These are phyloP conservation scores for Pleurotus tuber-regium DNA, from an alignment of 768 basidiomycete species.

Conservation along the genomic window DNA sequence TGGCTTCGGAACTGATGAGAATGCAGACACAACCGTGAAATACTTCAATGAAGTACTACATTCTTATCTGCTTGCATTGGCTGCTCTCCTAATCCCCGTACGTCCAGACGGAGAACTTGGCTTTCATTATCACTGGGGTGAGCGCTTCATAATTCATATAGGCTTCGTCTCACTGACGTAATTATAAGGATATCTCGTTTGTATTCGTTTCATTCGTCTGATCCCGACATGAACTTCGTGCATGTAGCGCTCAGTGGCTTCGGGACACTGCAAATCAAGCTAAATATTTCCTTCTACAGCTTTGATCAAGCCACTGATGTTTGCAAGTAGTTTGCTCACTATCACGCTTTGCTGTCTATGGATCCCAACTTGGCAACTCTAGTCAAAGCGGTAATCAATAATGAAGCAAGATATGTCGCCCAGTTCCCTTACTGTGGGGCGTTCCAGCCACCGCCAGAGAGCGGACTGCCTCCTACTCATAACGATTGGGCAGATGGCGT, in stretches of 20 bases:
- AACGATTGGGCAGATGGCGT: slow-evolving; percentile 73
- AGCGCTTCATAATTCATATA: slow-evolving; percentile 16
- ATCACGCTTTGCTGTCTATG: slow-evolving; percentile 52
- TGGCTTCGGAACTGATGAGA: slow-evolving; percentile 1
- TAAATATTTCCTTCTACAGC: slow-evolving; percentile 6
- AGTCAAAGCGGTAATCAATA: slow-evolving; percentile 81
- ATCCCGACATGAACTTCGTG: slow-evolving; percentile 13
- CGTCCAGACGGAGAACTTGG: slow-evolving; percentile 58
- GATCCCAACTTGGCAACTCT: slow-evolving; percentile 61
- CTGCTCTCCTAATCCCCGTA: background rate
- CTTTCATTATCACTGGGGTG: slow-evolving; percentile 80
- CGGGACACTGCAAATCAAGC: slow-evolving; percentile 82
- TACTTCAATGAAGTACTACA: slow-evolving; percentile 59
- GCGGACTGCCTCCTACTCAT: slow-evolving; percentile 57
- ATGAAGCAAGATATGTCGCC: slow-evolving; percentile 70
- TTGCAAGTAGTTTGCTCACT: slow-evolving; percentile 60
- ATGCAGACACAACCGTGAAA: slow-evolving; percentile 72
- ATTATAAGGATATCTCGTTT: slow-evolving; percentile 66
- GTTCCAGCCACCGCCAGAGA: slow-evolving; percentile 80
- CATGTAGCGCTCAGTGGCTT: slow-evolving; percentile 72
- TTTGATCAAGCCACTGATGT: slow-evolving; percentile 8
- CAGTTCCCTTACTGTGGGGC: slow-evolving; percentile 78
- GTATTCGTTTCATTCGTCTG: slow-evolving; percentile 22
- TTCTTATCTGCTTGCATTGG: background rate
- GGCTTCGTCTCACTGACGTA: slow-evolving; percentile 1